phyloP scores from a whole-genome alignment of 108 stramenopile genomes.

The Nitzschia sp. region DNA sequence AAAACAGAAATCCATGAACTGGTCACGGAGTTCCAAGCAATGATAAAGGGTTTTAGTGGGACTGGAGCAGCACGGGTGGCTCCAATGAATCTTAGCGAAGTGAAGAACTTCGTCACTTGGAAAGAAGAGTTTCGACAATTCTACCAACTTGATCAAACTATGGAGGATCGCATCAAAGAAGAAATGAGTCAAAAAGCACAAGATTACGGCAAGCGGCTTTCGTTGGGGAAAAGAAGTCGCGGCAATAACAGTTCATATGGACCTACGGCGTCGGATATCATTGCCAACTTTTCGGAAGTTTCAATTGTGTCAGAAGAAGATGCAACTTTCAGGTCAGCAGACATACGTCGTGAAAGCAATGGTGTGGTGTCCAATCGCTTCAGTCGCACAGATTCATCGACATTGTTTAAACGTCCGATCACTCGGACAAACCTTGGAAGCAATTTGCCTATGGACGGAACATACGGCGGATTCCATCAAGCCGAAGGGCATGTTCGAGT shows the following conservation, averaged over 20 bases:
- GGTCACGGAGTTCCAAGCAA: conserved; percentile 33
- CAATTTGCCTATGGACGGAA: conserved; percentile 8
- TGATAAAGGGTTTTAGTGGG: conserved; percentile 38
- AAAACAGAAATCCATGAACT: conserved; percentile 51
- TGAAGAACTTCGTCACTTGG: conserved; percentile 37
- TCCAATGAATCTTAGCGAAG: conserved; percentile 16
- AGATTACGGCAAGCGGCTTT: conserved; percentile 15
- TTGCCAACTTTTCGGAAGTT: conserved; percentile 20
- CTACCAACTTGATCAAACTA: conserved; percentile 11
- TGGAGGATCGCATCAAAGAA: conserved; percentile 16
- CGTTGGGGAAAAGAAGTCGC: conserved; percentile 11
- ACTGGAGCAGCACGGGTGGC: conserved; percentile 31
- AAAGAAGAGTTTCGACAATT: conserved; percentile 38
- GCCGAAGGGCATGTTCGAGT: conserved; percentile 14
- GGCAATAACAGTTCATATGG: conserved; percentile 15
- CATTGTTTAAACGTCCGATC: conserved; percentile 9
- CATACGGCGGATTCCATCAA: not conserved
- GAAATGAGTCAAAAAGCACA: conserved; percentile 9
- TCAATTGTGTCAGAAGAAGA: conserved; percentile 6
- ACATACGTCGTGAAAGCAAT: not conserved
- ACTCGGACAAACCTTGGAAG: conserved; percentile 13
- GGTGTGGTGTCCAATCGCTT: not conserved
- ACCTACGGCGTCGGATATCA: conserved; percentile 12
- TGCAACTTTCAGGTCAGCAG: conserved; percentile 5
- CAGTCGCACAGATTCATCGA: conserved; percentile 10